These are phyloP conservation scores for Cotoneaster glaucophyllus DNA, from an alignment of 306 rosid genomes.

Conservation along the genomic window DNA sequence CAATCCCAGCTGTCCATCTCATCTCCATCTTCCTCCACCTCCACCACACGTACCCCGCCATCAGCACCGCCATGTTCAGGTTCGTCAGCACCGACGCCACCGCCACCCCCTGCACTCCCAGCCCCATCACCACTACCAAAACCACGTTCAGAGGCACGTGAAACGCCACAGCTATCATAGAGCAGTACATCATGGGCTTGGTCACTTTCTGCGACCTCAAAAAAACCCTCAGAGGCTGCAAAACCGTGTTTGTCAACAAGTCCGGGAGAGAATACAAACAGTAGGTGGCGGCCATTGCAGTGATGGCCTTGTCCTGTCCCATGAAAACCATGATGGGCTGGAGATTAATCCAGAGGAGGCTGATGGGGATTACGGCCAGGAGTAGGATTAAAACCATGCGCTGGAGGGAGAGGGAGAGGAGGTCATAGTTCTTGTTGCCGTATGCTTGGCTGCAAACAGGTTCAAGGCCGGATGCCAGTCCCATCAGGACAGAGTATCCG, in stretches of 20 bases:
- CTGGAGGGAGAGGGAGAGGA: constrained; percentile 63
- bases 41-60: constrained; percentile 56
- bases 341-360: constrained; percentile 64
- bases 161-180: constrained; percentile 56
- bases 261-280: constrained; percentile 81
- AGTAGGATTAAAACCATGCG: constrained; percentile 77
- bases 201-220: constrained; percentile 74
- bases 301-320: constrained; percentile 69
- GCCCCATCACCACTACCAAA: constrained; percentile 40
- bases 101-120: constrained; percentile 82
- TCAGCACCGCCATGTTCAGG: constrained; percentile 60
- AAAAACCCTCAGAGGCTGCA: constrained; percentile 73
- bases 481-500: constrained; percentile 88
- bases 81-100: constrained; percentile 83
- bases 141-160: constrained; percentile 68
- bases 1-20: constrained; percentile 41
- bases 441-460: constrained; percentile 89
- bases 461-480: constrained; percentile 87
- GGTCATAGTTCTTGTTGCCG: constrained; percentile 74
- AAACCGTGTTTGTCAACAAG: constrained; percentile 56
- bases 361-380: constrained; percentile 61
- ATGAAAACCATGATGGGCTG: constrained; percentile 60
- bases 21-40: constrained; percentile 29
- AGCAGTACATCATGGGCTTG: constrained; percentile 82
- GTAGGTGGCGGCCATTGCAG: constrained; percentile 60